Evolutionary conservation across 73 alveolate genomes (phyloP).

Genomic region (Durusdinium trenchii): DNA sequence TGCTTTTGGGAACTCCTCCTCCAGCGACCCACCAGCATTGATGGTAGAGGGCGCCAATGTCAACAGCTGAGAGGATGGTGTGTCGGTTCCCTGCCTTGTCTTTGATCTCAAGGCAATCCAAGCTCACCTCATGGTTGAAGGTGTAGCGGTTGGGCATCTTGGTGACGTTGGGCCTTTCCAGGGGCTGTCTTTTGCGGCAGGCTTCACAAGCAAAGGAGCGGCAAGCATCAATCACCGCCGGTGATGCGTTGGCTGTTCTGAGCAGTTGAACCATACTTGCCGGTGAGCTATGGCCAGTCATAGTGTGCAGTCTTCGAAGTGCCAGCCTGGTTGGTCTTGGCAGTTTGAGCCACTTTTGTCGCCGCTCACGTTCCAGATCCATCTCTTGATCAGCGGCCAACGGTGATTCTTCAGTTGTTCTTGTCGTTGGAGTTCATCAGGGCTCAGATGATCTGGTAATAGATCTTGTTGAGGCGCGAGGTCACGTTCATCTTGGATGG

Average conservation of each 20-base stretch:
- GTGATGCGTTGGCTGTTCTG: background rate
- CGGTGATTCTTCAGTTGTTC: background rate
- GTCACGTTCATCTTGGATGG: background rate
- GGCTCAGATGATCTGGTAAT: background rate
- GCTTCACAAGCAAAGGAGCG: background rate
- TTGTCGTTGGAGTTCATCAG: background rate
- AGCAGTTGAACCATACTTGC: background rate
- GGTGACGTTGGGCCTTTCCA: background rate
- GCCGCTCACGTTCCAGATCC: background rate
- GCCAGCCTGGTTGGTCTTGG: background rate
- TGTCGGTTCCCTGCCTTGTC: background rate
- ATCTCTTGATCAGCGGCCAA: background rate
- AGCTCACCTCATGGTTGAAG: conserved; percentile 6
- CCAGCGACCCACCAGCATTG: conserved; percentile 22
- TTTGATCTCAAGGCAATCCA: conserved; percentile 52
- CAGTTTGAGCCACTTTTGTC: background rate
- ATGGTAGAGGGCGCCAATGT: conserved; percentile 49
- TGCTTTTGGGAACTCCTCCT: conserved; percentile 15
- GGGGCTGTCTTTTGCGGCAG: background rate
- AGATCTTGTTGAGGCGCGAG: background rate
- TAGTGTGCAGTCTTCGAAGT: conserved; percentile 29
- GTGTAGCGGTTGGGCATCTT: background rate
- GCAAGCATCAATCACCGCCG: background rate
- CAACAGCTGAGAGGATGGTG: conserved; percentile 19
- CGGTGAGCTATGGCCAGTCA: background rate